phyloP scores from a whole-genome alignment of 1,284 basidiomycete species.

The Papiliotrema nemorosa region DNA sequence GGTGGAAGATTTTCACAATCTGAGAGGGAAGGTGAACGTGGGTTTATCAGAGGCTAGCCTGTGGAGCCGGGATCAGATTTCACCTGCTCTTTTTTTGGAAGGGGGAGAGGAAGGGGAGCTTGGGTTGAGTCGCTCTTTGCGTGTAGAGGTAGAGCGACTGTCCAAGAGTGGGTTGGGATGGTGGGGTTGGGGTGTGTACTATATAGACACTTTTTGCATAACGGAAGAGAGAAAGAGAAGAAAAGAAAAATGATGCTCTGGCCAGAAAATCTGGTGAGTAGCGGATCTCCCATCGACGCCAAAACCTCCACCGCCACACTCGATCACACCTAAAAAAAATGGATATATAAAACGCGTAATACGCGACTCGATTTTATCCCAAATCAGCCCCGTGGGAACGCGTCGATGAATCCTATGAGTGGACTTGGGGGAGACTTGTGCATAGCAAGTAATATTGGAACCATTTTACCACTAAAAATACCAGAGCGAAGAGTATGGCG shows the following conservation, averaged over 20 bases:
- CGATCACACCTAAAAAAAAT: background rate
- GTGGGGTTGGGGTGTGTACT: background rate
- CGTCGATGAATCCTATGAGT: too few species aligned
- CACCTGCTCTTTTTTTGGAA: background rate
- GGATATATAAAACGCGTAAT: too few species aligned
- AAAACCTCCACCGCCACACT: background rate
- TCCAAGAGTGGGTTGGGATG: background rate
- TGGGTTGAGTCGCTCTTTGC: too few species aligned
- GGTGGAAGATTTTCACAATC: background rate
- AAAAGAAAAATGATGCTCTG: background rate
- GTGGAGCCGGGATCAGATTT: too few species aligned
- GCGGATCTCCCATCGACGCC: background rate
- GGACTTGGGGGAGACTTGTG: too few species aligned
- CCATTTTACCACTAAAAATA: too few species aligned
- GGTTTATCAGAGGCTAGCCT: too few species aligned
- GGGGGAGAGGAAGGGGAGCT: background rate
- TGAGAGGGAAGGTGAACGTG: background rate
- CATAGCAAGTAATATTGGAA: too few species aligned
- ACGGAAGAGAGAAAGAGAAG: background rate
- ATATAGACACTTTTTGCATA: conserved; percentile 2
- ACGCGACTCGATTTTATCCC: too few species aligned
- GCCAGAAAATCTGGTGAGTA: background rate
- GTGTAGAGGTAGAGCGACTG: too few species aligned
- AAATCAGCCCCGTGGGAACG: too few species aligned
- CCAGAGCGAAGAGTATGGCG: too few species aligned